phyloP scores from a whole-genome alignment of 2,329 filamentous ascomycete genomes.

The Fusarium pseudocircinatum region DNA sequence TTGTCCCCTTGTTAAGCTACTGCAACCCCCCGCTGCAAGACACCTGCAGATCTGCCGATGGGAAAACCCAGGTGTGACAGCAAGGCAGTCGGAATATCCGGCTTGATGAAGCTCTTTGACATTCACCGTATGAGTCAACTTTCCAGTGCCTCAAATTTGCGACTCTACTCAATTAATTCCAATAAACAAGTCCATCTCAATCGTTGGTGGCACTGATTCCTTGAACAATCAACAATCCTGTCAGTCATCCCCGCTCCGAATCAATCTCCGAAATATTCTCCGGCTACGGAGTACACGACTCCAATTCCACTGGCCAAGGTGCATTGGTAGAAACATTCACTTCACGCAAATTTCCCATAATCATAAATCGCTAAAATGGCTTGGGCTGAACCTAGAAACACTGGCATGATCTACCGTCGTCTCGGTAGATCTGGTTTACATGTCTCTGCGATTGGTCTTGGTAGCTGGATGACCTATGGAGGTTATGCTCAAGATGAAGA shows the following conservation, averaged over 20 bases:
- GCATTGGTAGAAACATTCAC: not conserved
- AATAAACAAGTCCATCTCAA: not conserved
- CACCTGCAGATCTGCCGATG: not conserved
- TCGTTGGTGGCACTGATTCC: not conserved
- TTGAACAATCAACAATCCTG: not conserved
- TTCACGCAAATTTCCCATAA: not conserved
- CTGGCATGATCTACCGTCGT: slow-evolving; percentile 56
- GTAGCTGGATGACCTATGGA: slow-evolving; percentile 73
- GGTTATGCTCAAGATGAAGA: slow-evolving; percentile 71
- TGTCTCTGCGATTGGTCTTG: slow-evolving; percentile 73
- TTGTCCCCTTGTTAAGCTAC: slow-evolving; percentile 8
- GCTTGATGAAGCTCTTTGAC: not conserved
- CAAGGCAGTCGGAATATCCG: not conserved
- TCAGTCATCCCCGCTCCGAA: slow-evolving; percentile 32
- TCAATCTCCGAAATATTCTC: slow-evolving; percentile 41
- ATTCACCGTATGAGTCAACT: not conserved
- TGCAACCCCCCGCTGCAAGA: not conserved
- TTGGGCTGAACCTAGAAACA: slow-evolving; percentile 55
- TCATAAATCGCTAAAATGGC: slow-evolving; percentile 47
- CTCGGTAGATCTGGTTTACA: slow-evolving; percentile 67
- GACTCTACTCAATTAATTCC: not conserved
- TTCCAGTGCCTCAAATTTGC: not conserved
- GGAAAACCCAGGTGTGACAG: not conserved
- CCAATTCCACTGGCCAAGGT: not conserved
- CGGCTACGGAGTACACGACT: not conserved